A percentile compares a stretch with the other conserved stretches of the same genome.
These are phyloP conservation scores for Leishmania amazonensis DNA, from an alignment of 208 protist species.

Conservation along the genomic window DNA sequence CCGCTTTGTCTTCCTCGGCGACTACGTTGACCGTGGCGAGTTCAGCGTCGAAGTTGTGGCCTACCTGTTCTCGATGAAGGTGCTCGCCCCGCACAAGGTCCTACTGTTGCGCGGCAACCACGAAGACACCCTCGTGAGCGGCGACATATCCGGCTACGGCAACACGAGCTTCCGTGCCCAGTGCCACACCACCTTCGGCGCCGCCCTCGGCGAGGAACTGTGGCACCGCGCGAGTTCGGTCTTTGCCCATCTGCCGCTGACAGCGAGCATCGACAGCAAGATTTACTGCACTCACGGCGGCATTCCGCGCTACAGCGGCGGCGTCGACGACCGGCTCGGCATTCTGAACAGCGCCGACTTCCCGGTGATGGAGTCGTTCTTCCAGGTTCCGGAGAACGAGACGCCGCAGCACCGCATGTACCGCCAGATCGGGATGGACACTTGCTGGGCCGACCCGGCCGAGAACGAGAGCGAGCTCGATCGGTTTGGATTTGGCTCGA, in stretches of 20 bases:
- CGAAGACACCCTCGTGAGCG: conserved; percentile 93
- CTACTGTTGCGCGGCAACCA: conserved; percentile 95
- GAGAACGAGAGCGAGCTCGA: conserved; percentile 85
- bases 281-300: conserved; percentile 96
- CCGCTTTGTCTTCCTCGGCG: conserved; percentile 98
- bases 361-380: conserved; percentile 84
- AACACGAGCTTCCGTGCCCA: conserved; percentile 89
- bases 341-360: conserved; percentile 74
- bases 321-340: conserved; percentile 79
- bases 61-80: conserved; percentile 93
- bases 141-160: conserved; percentile 90
- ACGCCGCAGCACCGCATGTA: conserved; percentile 58
- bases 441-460: conserved; percentile 91
- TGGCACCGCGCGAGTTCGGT: conserved; percentile 84
- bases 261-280: conserved; percentile 90
- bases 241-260: conserved; percentile 90
- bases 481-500: conserved; percentile 84
- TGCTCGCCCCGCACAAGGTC: conserved; percentile 90
- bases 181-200: conserved; percentile 85
- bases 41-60: conserved; percentile 93
- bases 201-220: conserved; percentile 81
- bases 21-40: conserved; percentile 98
- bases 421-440: conserved; percentile 87
- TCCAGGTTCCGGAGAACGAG: conserved; percentile 76
- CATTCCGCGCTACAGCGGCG: conserved; percentile 87